Conservation (phyloP, 2,329 filamentous ascomycete species). For the Sporothrix brasiliensis region DNA sequence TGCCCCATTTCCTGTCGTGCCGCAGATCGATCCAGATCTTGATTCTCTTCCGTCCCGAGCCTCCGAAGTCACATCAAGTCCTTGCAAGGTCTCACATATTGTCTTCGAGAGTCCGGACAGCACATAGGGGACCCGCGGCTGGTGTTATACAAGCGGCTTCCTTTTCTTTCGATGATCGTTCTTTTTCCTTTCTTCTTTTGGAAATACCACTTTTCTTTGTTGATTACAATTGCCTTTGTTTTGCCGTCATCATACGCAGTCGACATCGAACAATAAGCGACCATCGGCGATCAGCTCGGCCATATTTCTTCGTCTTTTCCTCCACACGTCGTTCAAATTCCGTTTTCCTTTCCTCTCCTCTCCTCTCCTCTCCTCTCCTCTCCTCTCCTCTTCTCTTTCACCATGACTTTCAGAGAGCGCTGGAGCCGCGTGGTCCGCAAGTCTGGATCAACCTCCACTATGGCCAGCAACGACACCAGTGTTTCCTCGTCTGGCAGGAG, state of each 20-base stretch:
- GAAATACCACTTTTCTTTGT: neutral
- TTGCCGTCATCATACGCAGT: neutral
- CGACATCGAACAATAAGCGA: neutral
- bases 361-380: no score
- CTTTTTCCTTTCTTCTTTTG: neutral
- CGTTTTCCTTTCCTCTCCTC: neutral
- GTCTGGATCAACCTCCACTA: slow-evolving; percentile 22
- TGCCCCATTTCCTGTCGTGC: neutral
- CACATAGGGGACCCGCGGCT: slow-evolving; percentile 7
- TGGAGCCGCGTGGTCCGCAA: slow-evolving; percentile 35
- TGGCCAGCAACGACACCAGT: slow-evolving; percentile 25
- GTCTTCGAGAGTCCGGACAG: neutral
- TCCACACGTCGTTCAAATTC: neutral
- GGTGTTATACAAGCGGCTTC: slow-evolving; percentile 7
- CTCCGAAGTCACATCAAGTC: slow-evolving; percentile 6
- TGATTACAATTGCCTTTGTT: slow-evolving; percentile 5
- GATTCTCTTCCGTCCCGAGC: slow-evolving; percentile 2
- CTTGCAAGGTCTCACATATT: slow-evolving; percentile 20
- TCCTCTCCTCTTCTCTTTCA: neutral
- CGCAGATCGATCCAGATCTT: slow-evolving; percentile 14
- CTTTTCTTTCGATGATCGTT: neutral
- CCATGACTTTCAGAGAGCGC: slow-evolving; percentile 36
- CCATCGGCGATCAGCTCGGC: neutral
- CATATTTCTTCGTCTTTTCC: neutral
- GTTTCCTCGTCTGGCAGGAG: slow-evolving; percentile 13